A percentile compares a stretch with the other conserved stretches of the same genome.
Evolutionary conservation across 2,329 filamentous ascomycete genomes (phyloP).

Genomic region (Hypoxylon sp.): DNA sequence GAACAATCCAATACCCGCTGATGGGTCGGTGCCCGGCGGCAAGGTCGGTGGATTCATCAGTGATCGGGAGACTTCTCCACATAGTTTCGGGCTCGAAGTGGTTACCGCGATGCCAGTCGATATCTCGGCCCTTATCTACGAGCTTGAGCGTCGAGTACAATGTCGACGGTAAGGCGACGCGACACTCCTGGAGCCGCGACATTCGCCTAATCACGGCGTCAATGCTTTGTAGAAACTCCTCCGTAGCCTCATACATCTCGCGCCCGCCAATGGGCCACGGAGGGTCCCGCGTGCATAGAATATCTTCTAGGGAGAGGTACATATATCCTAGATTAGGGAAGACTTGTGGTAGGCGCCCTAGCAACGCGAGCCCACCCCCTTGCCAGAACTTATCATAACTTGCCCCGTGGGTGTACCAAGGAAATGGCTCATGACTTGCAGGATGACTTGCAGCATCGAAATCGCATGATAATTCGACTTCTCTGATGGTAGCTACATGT

Average conservation of each 20-base stretch:
- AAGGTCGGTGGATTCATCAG: not conserved
- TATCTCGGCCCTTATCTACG: slow-evolving; percentile 23
- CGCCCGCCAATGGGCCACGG: not conserved
- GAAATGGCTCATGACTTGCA: not conserved
- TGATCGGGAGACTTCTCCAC: slow-evolving; percentile 10
- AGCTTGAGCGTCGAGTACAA: slow-evolving; percentile 24
- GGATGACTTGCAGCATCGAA: not conserved
- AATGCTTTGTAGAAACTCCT: slow-evolving; percentile 21
- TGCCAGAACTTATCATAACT: too few species aligned
- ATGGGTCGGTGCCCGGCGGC: not conserved
- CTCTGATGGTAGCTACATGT: slow-evolving; percentile 10
- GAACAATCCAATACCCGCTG: slow-evolving; percentile 24
- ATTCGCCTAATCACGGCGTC: slow-evolving; percentile 18
- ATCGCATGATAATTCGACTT: slow-evolving; percentile 13
- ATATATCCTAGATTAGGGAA: slow-evolving; percentile 16
- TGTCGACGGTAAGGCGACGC: slow-evolving; percentile 21
- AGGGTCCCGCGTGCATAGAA: not conserved
- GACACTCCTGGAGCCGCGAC: slow-evolving; percentile 19
- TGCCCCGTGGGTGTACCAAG: not conserved
- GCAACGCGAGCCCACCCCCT: not conserved
- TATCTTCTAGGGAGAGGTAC: slow-evolving; percentile 1
- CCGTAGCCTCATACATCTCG: slow-evolving; percentile 22
- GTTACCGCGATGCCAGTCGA: slow-evolving; percentile 8
- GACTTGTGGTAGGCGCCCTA: slow-evolving; percentile 4
- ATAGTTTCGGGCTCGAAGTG: slow-evolving; percentile 9